Base-by-base conservation (phyloP, 768 basidiomycete genomes). In the Xerocomellus intermedius region DNA sequence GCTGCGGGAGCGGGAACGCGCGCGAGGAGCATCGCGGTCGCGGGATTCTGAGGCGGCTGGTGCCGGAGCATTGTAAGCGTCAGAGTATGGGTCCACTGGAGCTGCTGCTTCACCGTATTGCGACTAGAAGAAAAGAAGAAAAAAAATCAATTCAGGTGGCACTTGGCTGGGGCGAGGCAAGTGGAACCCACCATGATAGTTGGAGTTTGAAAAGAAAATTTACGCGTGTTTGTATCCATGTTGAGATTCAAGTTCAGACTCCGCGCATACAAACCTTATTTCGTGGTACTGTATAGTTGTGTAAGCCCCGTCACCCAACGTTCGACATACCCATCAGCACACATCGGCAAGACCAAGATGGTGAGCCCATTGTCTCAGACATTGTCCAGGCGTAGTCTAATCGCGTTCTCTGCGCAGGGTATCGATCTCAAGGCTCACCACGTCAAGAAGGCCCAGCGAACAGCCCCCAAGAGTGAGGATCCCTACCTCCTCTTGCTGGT, bases 381-480 rank as follows among this genome's bases (percentile, higher is more conserved):
- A 64, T 63, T 60, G 66, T 58, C 61, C 45, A 64, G 48, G 43
- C 28, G 46, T 42, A 47, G 52, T 63, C 49, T 64, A 43, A 70
- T 39, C 43, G 49, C 22, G 24, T 35, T 42, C 2, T 17, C 22
- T 56, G 43, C 37, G 14, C 72, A 92, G 94, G 94, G 94, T 87
- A 96, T 97, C 77, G 94, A 97, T 79, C 84, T 98, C 77, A 81
- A 82, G 74, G 79, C 81, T 76, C 96, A 98, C 83, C 96, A 99
- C 86, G 95, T 97, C 86, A 96, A 91, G 87, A 98, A 97, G 84
- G 86, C 94, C 65, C 79, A 84, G 70, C 87, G 97, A 61, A 89
- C 90, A 64, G 92, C 92, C 60, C 97, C 97, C 74, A 92, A 91
- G 82, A 96, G 93, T 75, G 93, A 98, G 89, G 97, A 99, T 77